Evolutionary conservation across 495 filamentous ascomycete species (phyloP), one percentile per base, ranked within the genome.

Genomic region (Bathelium albidoporum): DNA sequence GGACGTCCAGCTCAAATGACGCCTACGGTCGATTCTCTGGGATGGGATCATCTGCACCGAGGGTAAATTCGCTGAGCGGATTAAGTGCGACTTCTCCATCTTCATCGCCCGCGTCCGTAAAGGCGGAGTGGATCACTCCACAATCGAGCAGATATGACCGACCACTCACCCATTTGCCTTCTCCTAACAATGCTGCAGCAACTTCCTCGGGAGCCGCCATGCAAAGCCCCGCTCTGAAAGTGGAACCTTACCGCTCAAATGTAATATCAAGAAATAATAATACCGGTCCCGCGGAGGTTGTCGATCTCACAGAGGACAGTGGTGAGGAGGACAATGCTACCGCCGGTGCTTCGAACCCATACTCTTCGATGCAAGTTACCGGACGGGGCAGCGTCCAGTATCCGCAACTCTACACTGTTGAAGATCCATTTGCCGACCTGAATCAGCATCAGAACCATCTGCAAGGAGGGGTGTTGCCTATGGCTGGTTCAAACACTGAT

Each of bases 261-360:
- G 18, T 24, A 20, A 34, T 14, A n/a, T 10, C 28, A 12, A n/a
- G 24, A 24, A 2, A 36, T 12, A 34, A 5, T 1, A 32, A 10
- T 10, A n/a, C n/a, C n/a, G 28, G 36, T 52, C 11, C 29, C 0
- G 53, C 36, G 16, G 39, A 62, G 11, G 34, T 68, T n/a, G 49
- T 69, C 29, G 69, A 71, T 34, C 63, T 71, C 22, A 69, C 69
- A 22, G 59, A 31, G 22, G 65, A 61, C 59, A 67, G 69, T 39
- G 55, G 61, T 61, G 65, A 67, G 9, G 69, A 71, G n/a, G 63
- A 68, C n/a, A 62, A 66, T n/a, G 18, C 65, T 0, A 52, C n/a
- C 2, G 63, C 24, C 64, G 59, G 61, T 66, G 2, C 49, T 55
- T n/a, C 45, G 39, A 59, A 4, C 44, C 65, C 20, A 26, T 49